These are phyloP conservation scores for Teunomyces tritomae DNA, from an alignment of 805 yeast species.

Conservation along the genomic window DNA sequence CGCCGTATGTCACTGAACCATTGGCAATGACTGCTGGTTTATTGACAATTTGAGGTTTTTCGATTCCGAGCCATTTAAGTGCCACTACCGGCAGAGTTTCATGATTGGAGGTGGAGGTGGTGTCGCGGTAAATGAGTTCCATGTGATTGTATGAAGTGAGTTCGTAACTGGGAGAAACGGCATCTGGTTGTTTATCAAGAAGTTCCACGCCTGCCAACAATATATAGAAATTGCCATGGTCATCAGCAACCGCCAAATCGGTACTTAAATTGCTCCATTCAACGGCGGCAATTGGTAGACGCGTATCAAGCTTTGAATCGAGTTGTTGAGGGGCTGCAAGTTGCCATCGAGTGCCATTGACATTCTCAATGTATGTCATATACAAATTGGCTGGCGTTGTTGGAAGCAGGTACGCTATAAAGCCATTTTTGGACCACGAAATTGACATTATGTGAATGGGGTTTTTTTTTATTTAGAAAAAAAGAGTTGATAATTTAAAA, in stretches of 20 bases:
- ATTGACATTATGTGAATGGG: slow-evolving; percentile 23
- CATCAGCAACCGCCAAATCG: slow-evolving; percentile 79
- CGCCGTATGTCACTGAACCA: slow-evolving; percentile 43
- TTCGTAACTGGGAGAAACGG: slow-evolving; percentile 37
- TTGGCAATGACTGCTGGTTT: slow-evolving; percentile 50
- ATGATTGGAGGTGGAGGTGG: slow-evolving; percentile 13
- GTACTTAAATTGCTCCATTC: slow-evolving; percentile 78
- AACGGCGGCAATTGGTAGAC: slow-evolving; percentile 43
- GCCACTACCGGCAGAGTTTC: slow-evolving; percentile 33
- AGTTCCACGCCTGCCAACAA: slow-evolving; percentile 42
- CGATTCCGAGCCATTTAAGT: slow-evolving; percentile 72
- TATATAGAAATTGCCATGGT: slow-evolving; percentile 55
- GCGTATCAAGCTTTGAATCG: slow-evolving; percentile 24
- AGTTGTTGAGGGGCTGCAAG: slow-evolving; percentile 55
- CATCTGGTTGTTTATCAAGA: slow-evolving; percentile 15
- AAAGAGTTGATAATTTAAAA: neutral
- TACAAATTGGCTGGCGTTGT: slow-evolving; percentile 40
- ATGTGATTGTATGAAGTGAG: slow-evolving; percentile 43
- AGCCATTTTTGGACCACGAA: slow-evolving; percentile 84
- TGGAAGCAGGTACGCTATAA: slow-evolving; percentile 60
- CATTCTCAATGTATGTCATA: slow-evolving; percentile 68
- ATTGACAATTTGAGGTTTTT: slow-evolving; percentile 60
- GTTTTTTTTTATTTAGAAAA: too few species aligned
- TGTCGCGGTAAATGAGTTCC: slow-evolving; percentile 50
- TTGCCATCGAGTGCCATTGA: slow-evolving; percentile 78